phyloP scores from a whole-genome alignment of 1,139 yeast species.

The Suhomyces chickasaworum region DNA sequence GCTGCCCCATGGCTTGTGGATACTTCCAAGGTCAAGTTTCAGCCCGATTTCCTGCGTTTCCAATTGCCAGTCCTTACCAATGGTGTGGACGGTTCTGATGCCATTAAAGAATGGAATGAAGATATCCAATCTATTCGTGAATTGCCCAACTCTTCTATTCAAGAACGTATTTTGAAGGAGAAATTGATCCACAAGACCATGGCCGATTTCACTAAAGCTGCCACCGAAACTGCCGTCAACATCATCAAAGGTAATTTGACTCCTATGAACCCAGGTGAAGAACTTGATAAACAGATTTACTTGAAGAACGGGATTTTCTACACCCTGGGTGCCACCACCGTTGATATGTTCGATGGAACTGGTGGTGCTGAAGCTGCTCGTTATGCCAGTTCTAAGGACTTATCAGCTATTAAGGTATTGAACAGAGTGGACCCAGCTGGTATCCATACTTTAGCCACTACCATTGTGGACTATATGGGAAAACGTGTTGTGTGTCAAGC shows the following conservation, averaged over 20 bases:
- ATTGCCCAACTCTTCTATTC: constrained; percentile 56
- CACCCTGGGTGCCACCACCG: constrained; percentile 59
- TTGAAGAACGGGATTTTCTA: constrained; percentile 85
- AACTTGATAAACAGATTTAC: constrained; percentile 61
- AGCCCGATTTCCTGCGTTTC: constrained; percentile 63
- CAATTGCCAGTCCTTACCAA: constrained; percentile 57
- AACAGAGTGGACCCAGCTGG: constrained; percentile 68
- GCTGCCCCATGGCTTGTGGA: constrained; percentile 78
- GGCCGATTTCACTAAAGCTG: constrained; percentile 74
- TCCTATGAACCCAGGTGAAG: constrained; percentile 81
- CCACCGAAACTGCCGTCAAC: constrained; percentile 78
- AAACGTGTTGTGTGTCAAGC: constrained; percentile 88
- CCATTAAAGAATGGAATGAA: constrained; percentile 82
- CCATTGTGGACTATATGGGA: constrained; percentile 88
- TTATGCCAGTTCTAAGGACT: constrained; percentile 77
- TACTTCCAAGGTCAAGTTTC: constrained; percentile 24
- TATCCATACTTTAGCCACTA: constrained; percentile 71
- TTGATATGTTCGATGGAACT: constrained; percentile 65
- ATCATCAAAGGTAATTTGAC: constrained; percentile 71
- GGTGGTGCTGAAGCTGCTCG: constrained; percentile 91
- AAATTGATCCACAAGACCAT: constrained; percentile 71
- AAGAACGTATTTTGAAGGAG: constrained; percentile 76
- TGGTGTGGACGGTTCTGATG: constrained; percentile 61
- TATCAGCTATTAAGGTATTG: constrained; percentile 67
- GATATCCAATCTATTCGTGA: constrained; percentile 84